These are phyloP conservation scores for Diaporthe velutina DNA, from an alignment of 2,329 filamentous ascomycete genomes.

Conservation along the genomic window DNA sequence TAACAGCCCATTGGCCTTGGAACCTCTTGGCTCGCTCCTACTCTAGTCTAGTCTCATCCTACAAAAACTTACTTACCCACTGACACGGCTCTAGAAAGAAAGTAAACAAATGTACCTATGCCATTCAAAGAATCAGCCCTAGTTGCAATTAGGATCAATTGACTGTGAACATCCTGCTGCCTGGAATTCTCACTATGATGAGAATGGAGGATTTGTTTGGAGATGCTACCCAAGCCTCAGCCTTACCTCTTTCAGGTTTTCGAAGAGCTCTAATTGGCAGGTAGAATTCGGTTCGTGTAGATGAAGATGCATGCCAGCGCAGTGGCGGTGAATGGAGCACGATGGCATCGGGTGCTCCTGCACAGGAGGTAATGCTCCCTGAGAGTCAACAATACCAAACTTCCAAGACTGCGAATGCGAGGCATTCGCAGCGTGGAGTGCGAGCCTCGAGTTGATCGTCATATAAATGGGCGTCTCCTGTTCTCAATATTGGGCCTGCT, in stretches of 20 bases:
- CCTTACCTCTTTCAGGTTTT: background rate
- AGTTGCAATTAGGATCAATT: background rate
- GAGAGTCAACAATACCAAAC: background rate
- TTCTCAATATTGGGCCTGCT: background rate
- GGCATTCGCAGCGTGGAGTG: background rate
- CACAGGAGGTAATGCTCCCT: background rate
- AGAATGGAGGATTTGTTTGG: background rate
- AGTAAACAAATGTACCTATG: background rate
- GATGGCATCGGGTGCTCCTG: background rate
- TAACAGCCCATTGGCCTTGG: background rate
- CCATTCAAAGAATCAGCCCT: background rate
- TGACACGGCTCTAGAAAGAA: background rate
- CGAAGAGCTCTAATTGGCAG: background rate
- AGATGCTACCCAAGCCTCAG: background rate
- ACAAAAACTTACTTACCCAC: background rate
- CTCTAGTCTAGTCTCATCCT: background rate
- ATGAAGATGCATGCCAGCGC: background rate
- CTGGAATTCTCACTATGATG: background rate
- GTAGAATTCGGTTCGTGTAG: background rate
- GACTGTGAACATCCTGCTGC: background rate
- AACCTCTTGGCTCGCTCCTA: background rate
- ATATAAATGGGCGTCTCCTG: background rate
- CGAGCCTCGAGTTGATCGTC: too few relatives aligned
- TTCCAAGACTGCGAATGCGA: background rate
- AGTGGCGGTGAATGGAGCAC: background rate